Evolutionary conservation across 768 basidiomycete genomes (phyloP).

Genomic region (Pulveroboletus sp.): DNA sequence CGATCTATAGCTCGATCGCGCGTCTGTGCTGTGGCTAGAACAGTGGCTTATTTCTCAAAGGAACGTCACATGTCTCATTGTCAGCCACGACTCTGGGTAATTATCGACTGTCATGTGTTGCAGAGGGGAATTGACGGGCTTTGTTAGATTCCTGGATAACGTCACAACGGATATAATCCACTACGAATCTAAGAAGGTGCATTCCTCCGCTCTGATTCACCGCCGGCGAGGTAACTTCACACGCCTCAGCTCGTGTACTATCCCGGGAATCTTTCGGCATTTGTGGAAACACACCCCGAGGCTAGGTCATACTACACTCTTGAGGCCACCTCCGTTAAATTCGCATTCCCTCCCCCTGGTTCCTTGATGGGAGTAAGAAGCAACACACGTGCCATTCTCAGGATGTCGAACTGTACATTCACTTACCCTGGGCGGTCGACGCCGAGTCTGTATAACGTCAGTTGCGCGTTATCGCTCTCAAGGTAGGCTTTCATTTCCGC

Average conservation of each 20-base stretch:
- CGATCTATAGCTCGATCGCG: slow-evolving; percentile 62
- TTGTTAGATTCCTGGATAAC: slow-evolving; percentile 81
- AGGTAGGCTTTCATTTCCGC: slow-evolving; percentile 48
- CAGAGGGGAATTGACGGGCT: slow-evolving; percentile 7
- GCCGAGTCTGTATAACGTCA: slow-evolving; percentile 85
- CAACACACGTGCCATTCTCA: slow-evolving; percentile 93
- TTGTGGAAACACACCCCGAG: slow-evolving; percentile 88
- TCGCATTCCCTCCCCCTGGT: slow-evolving; percentile 93
- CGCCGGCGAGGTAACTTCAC: slow-evolving; percentile 13
- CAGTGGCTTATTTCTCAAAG: slow-evolving; percentile 79
- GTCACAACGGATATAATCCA: slow-evolving; percentile 97
- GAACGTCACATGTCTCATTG: slow-evolving; percentile 85
- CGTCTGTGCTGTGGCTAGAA: slow-evolving; percentile 91
- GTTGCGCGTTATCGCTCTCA: slow-evolving; percentile 90
- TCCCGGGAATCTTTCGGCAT: slow-evolving; percentile 85
- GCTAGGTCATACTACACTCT: slow-evolving; percentile 97
- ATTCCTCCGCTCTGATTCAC: slow-evolving; percentile 13
- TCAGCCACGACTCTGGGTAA: slow-evolving; percentile 95
- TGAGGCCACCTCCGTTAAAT: slow-evolving; percentile 89
- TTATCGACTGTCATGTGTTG: slow-evolving; percentile 25
- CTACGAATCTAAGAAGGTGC: slow-evolving; percentile 90
- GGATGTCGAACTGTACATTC: slow-evolving; percentile 87
- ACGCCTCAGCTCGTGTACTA: slow-evolving; percentile 80
- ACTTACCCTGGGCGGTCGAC: slow-evolving; percentile 83
- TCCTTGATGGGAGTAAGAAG: slow-evolving; percentile 97